Evolutionary conservation across 2,329 filamentous ascomycete genomes (phyloP).

Genomic region (Mycosphaerella sp.): DNA sequence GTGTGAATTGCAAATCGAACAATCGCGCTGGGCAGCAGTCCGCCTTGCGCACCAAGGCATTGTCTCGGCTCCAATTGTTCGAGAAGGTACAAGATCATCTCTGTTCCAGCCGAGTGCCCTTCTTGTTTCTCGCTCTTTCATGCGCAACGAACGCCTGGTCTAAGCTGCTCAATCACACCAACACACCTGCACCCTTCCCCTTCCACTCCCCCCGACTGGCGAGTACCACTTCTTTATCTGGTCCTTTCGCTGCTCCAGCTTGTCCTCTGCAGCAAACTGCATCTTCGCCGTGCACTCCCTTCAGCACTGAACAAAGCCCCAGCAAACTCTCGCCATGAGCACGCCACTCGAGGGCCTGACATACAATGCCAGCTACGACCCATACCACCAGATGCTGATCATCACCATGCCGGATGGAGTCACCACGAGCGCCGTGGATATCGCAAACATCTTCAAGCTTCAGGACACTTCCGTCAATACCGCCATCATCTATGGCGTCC

Average conservation of each 20-base stretch:
- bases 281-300: background rate
- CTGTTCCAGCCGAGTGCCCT: constrained; percentile 11
- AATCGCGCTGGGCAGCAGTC: constrained; percentile 9
- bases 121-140: constrained; percentile 18
- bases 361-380: constrained; percentile 40
- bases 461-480: constrained; percentile 41
- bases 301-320: constrained; percentile 9
- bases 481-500: constrained; percentile 61
- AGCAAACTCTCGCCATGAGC: constrained; percentile 4
- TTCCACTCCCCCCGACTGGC: background rate
- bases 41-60: constrained; percentile 5
- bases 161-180: constrained; percentile 14
- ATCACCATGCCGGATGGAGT: constrained; percentile 43
- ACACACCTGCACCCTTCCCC: background rate
- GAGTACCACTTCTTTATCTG: constrained; percentile 12
- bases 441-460: constrained; percentile 43
- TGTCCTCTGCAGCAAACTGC: constrained; percentile 15
- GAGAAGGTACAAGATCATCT: constrained; percentile 21
- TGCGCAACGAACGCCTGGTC: constrained; percentile 11
- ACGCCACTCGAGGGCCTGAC: constrained; percentile 1
- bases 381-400: constrained; percentile 48
- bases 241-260: background rate
- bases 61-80: constrained; percentile 18
- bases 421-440: constrained; percentile 36
- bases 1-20: constrained; percentile 6